Percentiles rank a stretch among this genome's conserved stretches.
Conservation (phyloP, 352 stramenopile species). For the Globisporangium paroecandrum region DNA sequence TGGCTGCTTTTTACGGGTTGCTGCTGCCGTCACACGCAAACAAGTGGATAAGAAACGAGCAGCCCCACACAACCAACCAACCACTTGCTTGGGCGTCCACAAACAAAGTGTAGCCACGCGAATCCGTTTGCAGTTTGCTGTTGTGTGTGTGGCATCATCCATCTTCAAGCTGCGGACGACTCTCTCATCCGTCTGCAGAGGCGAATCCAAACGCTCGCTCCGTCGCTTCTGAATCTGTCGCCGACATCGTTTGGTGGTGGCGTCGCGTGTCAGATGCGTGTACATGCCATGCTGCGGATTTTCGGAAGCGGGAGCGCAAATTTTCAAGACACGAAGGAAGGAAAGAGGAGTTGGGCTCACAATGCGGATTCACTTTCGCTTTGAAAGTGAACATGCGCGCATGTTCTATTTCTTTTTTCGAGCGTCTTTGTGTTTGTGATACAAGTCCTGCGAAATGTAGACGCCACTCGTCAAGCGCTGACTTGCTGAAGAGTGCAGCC, state of each 20-base stretch:
- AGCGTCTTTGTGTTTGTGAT: neutral
- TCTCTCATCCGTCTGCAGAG: conserved; percentile 2
- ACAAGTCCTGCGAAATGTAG: neutral
- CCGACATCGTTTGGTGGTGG: conserved; percentile 8
- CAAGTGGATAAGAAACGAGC: neutral
- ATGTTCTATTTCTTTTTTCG: neutral
- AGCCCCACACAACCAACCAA: neutral
- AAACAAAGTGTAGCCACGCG: neutral
- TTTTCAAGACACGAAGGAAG: neutral
- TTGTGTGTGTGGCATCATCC: neutral
- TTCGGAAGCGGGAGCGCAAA: neutral
- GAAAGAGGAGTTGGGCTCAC: neutral
- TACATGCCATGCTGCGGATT: neutral
- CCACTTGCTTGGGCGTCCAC: neutral
- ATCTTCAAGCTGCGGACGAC: neutral
- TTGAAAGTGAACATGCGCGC: neutral
- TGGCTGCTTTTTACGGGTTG: neutral
- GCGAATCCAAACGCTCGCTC: neutral
- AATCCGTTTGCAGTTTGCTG: neutral
- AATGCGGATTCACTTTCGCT: neutral
- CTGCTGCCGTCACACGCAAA: neutral
- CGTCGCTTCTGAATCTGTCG: neutral
- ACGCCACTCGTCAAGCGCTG: neutral
- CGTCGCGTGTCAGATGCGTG: conserved; percentile 5
- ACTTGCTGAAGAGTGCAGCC: neutral